phyloP scores from a whole-genome alignment of 768 basidiomycete genomes.

The Boletus subparvulus region DNA sequence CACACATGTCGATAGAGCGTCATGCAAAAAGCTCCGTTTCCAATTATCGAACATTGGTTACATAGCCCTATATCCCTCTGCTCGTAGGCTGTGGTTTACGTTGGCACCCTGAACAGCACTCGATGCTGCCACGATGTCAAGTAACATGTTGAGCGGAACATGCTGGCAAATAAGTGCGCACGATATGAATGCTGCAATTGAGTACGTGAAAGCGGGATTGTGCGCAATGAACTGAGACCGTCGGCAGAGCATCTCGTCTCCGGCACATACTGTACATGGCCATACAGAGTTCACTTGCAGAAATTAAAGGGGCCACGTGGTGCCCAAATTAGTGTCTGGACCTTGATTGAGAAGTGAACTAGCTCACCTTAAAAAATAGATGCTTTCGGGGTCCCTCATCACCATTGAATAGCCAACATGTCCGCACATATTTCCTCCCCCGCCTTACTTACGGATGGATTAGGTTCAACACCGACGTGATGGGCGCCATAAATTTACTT shows the following conservation, averaged over 20 bases:
- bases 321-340: neutral
- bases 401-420: neutral
- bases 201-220: slow-evolving; percentile 29
- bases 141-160: slow-evolving; percentile 19
- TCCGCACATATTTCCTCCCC: neutral
- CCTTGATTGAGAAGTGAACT: slow-evolving; percentile 14
- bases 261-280: slow-evolving; percentile 14
- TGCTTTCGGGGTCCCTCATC: slow-evolving; percentile 26
- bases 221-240: slow-evolving; percentile 15
- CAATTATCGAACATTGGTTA: slow-evolving; percentile 16
- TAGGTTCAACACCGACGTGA: slow-evolving; percentile 16
- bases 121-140: slow-evolving; percentile 19
- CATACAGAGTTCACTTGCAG: slow-evolving; percentile 7
- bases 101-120: slow-evolving; percentile 28
- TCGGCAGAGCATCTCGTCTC: slow-evolving; percentile 25
- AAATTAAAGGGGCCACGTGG: slow-evolving; percentile 20
- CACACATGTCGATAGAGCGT: slow-evolving; percentile 15
- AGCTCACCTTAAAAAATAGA: slow-evolving; percentile 16
- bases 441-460: slow-evolving; percentile 18
- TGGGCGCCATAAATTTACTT: slow-evolving; percentile 17
- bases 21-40: slow-evolving; percentile 8
- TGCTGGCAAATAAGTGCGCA: slow-evolving; percentile 6
- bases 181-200: slow-evolving; percentile 22
- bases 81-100: slow-evolving; percentile 30
- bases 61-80: slow-evolving; percentile 23